Evolutionary conservation across 345 rosid species (phyloP).

Genomic region (Dimocarpus longan): DNA sequence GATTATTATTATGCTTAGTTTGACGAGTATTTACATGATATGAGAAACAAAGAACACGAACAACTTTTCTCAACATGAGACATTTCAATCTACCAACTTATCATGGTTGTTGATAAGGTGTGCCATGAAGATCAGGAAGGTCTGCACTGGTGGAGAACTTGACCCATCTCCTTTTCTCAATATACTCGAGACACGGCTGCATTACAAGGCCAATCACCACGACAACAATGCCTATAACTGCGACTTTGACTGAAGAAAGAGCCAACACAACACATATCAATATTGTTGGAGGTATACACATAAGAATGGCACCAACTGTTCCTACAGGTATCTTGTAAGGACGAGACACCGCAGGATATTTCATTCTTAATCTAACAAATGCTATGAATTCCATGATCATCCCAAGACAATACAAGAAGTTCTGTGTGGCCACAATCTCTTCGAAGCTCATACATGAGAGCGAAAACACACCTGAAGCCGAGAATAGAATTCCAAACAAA

Average conservation of each 20-base stretch:
- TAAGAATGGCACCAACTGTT: slow-evolving; percentile 55
- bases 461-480: slow-evolving; percentile 64
- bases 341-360: slow-evolving; percentile 49
- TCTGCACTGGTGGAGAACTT: slow-evolving; percentile 48
- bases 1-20: too few species aligned
- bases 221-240: slow-evolving; percentile 47
- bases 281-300: slow-evolving; percentile 67
- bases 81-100: slow-evolving; percentile 15
- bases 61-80: background rate
- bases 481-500: slow-evolving; percentile 56
- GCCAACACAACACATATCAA: slow-evolving; percentile 54
- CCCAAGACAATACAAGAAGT: slow-evolving; percentile 66
- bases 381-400: slow-evolving; percentile 77
- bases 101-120: slow-evolving; percentile 2
- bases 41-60: slow-evolving; percentile 10
- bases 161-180: slow-evolving; percentile 58
- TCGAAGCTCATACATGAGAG: slow-evolving; percentile 72
- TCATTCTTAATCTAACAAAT: slow-evolving; percentile 51
- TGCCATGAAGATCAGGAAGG: slow-evolving; percentile 31
- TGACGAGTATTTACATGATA: background rate
- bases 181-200: slow-evolving; percentile 49
- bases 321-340: slow-evolving; percentile 71
- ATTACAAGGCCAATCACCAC: slow-evolving; percentile 53
- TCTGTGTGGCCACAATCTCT: slow-evolving; percentile 70
- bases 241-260: slow-evolving; percentile 60